phyloP scores from a whole-genome alignment of 1,284 basidiomycete species.

The Wallemia ichthyophaga region DNA sequence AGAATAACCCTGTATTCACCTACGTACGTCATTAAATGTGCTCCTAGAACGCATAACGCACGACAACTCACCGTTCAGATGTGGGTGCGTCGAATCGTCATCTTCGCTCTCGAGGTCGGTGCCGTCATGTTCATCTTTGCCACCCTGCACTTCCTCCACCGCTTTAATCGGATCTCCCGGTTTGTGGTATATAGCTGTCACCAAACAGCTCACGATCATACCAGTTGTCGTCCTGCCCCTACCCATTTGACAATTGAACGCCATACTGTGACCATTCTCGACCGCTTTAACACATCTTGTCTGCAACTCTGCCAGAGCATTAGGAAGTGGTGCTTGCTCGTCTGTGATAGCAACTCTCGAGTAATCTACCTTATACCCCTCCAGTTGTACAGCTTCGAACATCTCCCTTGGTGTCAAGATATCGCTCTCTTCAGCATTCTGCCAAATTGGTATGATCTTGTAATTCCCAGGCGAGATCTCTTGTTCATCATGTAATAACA shows the following conservation, averaged over 20 bases:
- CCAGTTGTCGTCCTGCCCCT: slow-evolving; percentile 43
- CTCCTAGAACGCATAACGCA: too few species aligned
- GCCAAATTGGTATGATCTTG: slow-evolving; percentile 47
- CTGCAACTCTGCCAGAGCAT: slow-evolving; percentile 44
- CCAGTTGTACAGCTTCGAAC: slow-evolving; percentile 14
- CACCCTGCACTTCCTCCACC: slow-evolving; percentile 13
- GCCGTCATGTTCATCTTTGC: slow-evolving; percentile 17
- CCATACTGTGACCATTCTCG: slow-evolving; percentile 28
- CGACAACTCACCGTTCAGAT: slow-evolving; percentile 43
- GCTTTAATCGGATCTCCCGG: slow-evolving; percentile 22
- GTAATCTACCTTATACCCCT: slow-evolving; percentile 32
- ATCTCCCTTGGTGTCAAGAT: slow-evolving; percentile 63
- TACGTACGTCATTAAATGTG: too few species aligned
- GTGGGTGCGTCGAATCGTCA: slow-evolving; percentile 29
- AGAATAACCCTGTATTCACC: slow-evolving; percentile 94
- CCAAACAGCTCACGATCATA: slow-evolving; percentile 66
- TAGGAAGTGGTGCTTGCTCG: slow-evolving; percentile 76
- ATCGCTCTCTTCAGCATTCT: slow-evolving; percentile 48
- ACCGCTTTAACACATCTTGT: slow-evolving; percentile 37
- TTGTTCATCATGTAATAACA: slow-evolving; percentile 75
- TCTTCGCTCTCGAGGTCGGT: slow-evolving; percentile 23
- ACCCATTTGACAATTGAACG: slow-evolving; percentile 68
- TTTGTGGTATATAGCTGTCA: slow-evolving; percentile 35
- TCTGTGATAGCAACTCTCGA: slow-evolving; percentile 68
- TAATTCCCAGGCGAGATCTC: slow-evolving; percentile 75